These are phyloP conservation scores for Thalassiosira sp. DNA, from an alignment of 352 stramenopile species.

Conservation along the genomic window DNA sequence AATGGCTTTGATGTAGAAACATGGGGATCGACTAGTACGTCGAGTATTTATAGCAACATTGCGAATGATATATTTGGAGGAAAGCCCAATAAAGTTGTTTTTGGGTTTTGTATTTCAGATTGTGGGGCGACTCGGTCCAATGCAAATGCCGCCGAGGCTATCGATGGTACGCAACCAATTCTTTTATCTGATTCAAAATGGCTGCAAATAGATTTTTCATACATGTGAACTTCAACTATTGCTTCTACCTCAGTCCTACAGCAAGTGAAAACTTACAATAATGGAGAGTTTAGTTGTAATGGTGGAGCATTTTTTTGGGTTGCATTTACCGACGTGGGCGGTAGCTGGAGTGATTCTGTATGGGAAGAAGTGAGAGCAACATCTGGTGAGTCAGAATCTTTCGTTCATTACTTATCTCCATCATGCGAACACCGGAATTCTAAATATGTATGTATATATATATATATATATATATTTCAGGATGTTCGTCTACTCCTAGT, in stretches of 20 bases:
- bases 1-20: conserved; percentile 27
- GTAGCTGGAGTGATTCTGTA: conserved; percentile 53
- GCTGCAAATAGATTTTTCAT: too few species aligned
- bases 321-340: conserved; percentile 45
- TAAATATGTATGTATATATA: too few species aligned
- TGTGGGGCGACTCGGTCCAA: conserved; percentile 58
- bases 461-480: too few species aligned
- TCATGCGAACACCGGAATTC: too few species aligned
- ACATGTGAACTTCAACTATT: too few species aligned
- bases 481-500: too few species aligned
- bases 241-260: conserved; percentile 6
- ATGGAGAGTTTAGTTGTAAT: conserved; percentile 52
- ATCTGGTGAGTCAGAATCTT: too few species aligned
- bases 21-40: conserved; percentile 20
- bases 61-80: conserved; percentile 60
- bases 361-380: not conserved
- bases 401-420: too few species aligned
- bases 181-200: too few species aligned
- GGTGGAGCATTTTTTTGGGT: conserved; percentile 77
- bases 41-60: conserved; percentile 25
- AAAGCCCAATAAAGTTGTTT: conserved; percentile 45
- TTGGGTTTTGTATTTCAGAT: conserved; percentile 72
- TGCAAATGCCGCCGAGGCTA: conserved; percentile 32
- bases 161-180: too few species aligned
- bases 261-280: conserved; percentile 47